Evolutionary conservation across 768 basidiomycete species (phyloP), one percentile per base, ranked within the genome.

Genomic region (Pisolithus microcarpus): DNA sequence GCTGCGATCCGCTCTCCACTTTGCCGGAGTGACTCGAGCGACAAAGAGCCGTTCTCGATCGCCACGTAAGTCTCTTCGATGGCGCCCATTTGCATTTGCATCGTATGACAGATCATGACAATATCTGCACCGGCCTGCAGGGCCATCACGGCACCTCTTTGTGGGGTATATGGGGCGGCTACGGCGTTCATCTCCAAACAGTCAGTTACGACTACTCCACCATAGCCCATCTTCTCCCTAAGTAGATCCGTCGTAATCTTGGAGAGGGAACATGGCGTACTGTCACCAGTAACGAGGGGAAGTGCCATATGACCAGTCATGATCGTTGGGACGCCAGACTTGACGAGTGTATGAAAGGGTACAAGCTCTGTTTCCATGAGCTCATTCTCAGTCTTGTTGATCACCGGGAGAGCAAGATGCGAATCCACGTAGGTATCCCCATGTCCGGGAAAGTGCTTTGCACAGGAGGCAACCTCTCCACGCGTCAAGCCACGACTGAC

Each of bases 161-260:
- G 45, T 15, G 61, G 30, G 42, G 56, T 57, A 10, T 72, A 68
- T 16, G 68, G 67, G 26, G 74, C 70, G 0, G 79, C 74, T 15
- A 87, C 76, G 10, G 86, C 84, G 44, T 81, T 81, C 85, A 88
- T 87, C 66, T 87, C 85, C 21, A 87, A 66, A 58, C 85, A 87
- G 60, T 87, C 85, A 1, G 85, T 86, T 26, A 86, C 84, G 19
- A 85, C 64, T 36, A 87, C 75, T 0, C 84, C 84, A 4, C 68
- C 45, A 62, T 75, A 87, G 0, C 69, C 68, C 58, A 87, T 54
- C 38, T 76, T 70, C 2, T 66, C 62, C 40, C 81, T 73, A 39
- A 86, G 65, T 11, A 86, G 60, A 13, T 65, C 75, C 0, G 71
- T 79, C 24, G 79, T 81, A 23, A 84, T 73, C 2, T 66, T 62